These are phyloP conservation scores for Leccinum griseonigrum DNA, from an alignment of 1,284 basidiomycete species.

Conservation along the genomic window DNA sequence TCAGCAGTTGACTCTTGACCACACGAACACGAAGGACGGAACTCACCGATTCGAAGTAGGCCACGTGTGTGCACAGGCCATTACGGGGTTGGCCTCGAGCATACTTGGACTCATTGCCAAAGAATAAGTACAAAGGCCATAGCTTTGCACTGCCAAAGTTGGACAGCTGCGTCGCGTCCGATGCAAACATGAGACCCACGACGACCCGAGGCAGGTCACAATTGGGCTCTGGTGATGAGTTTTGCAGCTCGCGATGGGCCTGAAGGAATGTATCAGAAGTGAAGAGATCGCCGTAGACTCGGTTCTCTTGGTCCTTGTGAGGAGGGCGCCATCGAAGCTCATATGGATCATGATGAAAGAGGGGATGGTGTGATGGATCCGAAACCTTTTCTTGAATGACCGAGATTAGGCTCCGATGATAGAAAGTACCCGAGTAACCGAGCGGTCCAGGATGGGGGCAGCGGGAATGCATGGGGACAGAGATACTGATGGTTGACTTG, in stretches of 20 bases:
- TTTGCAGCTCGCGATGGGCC: not conserved
- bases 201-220: not conserved
- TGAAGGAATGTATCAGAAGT: not conserved
- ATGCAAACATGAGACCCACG: conserved; percentile 29
- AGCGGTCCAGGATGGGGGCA: not conserved
- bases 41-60: not conserved
- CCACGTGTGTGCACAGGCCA: not conserved
- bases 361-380: not conserved
- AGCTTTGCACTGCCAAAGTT: conserved; percentile 25
- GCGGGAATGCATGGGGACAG: not conserved
- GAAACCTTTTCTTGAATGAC: not conserved
- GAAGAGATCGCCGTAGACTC: not conserved
- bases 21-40: not conserved
- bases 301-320: not conserved
- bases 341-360: not conserved
- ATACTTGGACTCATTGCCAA: conserved; percentile 22
- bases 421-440: not conserved
- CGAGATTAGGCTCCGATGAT: not conserved
- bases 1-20: not conserved
- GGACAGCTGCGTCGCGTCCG: conserved; percentile 29
- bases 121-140: conserved; percentile 31
- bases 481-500: not conserved
- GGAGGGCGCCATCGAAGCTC: not conserved
- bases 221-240: not conserved
- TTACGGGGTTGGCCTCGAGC: not conserved